A percentile compares a stretch with the other conserved stretches of the same genome.
Conservation (phyloP, 2,329 filamentous ascomycete species). For the Colletotrichum limetticola region DNA sequence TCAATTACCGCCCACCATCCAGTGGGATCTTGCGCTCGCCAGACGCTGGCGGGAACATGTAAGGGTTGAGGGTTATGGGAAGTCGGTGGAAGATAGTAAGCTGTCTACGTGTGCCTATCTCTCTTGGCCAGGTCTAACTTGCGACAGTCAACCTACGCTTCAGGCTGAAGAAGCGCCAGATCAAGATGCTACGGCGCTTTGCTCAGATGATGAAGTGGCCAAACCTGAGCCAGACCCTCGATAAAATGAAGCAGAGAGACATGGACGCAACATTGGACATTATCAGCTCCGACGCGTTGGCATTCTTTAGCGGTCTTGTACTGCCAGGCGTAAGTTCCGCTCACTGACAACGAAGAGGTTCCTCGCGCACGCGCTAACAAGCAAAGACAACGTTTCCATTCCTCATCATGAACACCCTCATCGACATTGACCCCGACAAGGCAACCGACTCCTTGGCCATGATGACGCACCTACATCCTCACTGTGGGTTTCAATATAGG, state of each 20-base stretch:
- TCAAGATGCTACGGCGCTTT: constrained; percentile 75
- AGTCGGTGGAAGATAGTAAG: constrained; percentile 61
- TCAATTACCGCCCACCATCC: constrained; percentile 75
- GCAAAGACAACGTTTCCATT: constrained; percentile 71
- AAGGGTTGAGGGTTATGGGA: constrained; percentile 70
- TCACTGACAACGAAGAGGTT: background rate
- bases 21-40: constrained; percentile 79
- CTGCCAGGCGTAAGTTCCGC: constrained; percentile 70
- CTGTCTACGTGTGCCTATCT: background rate
- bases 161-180: constrained; percentile 73
- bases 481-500: constrained; percentile 81
- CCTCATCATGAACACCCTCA: constrained; percentile 81
- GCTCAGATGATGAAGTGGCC: constrained; percentile 82
- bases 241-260: constrained; percentile 70
- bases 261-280: constrained; percentile 67
- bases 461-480: constrained; percentile 74
- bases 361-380: constrained; percentile 1
- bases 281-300: constrained; percentile 77
- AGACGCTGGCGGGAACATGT: constrained; percentile 79
- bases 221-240: constrained; percentile 73
- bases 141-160: constrained; percentile 70
- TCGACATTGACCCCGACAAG: constrained; percentile 78
- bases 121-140: background rate
- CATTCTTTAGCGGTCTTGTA: constrained; percentile 80
- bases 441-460: constrained; percentile 73